phyloP scores from a whole-genome alignment of 805 yeast species.

The Suhomyces pyralidae region DNA sequence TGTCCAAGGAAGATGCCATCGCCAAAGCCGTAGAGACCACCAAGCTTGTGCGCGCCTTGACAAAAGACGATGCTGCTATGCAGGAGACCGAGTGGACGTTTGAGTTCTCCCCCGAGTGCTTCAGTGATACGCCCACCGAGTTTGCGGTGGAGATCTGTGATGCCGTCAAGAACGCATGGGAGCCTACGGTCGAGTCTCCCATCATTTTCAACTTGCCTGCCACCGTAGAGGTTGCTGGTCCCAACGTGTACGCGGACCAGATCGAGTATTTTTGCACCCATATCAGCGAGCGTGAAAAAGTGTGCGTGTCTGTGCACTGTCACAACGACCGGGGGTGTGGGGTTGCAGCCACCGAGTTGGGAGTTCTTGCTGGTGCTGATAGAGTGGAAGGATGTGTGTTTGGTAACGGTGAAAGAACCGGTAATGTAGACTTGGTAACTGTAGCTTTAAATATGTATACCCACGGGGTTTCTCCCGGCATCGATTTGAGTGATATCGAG shows the following conservation, averaged over 20 bases:
- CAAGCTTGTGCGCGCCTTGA: constrained; percentile 60
- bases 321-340: constrained; percentile 84
- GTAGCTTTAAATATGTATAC: constrained; percentile 77
- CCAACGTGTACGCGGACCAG: constrained; percentile 78
- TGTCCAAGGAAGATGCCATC: constrained; percentile 67
- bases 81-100: constrained; percentile 65
- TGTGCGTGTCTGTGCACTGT: constrained; percentile 66
- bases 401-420: constrained; percentile 84
- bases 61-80: constrained; percentile 70
- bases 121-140: constrained; percentile 70
- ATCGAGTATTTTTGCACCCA: constrained; percentile 69
- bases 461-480: constrained; percentile 67
- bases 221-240: constrained; percentile 74
- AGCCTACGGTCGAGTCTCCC: constrained; percentile 69
- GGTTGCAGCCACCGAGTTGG: constrained; percentile 78
- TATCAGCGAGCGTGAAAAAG: constrained; percentile 68
- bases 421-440: constrained; percentile 75
- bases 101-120: constrained; percentile 78
- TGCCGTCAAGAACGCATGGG: constrained; percentile 78
- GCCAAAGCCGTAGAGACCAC: constrained; percentile 70
- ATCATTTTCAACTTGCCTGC: constrained; percentile 79
- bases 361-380: constrained; percentile 79
- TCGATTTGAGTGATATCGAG: constrained; percentile 69
- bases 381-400: constrained; percentile 81
- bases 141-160: constrained; percentile 75